phyloP scores from a whole-genome alignment of 192 early-diverging fungal genomes.

The Oehlia diaphana region DNA sequence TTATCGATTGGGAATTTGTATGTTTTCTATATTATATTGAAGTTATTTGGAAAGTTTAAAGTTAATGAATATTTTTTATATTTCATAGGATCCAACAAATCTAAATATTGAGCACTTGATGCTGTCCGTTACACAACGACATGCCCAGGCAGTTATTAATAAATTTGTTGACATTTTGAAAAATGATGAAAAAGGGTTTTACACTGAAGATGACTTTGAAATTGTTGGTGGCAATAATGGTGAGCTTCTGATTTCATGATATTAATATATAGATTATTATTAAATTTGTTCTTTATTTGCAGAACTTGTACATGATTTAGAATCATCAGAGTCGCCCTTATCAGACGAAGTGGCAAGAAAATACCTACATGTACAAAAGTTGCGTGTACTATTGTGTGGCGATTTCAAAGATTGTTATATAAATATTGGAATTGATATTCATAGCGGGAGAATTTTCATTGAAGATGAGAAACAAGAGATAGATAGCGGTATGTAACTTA shows the following conservation, averaged over 20 bases:
- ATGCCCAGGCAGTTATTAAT: background rate
- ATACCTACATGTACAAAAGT: background rate
- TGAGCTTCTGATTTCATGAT: background rate
- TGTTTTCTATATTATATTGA: background rate
- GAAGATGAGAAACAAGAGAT: constrained; percentile 4
- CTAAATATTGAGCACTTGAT: constrained; percentile 21
- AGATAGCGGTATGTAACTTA: background rate
- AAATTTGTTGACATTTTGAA: background rate
- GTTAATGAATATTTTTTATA: background rate
- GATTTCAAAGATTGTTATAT: background rate
- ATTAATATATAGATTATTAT: background rate
- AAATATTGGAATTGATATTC: constrained; percentile 11
- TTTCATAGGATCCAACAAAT: constrained; percentile 12
- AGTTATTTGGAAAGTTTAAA: too few species aligned
- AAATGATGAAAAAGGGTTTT: background rate
- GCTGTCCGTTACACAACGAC: background rate
- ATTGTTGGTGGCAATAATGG: constrained; percentile 1
- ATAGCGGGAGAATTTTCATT: constrained; percentile 9
- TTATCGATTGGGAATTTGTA: constrained; percentile 28
- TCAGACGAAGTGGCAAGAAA: constrained; percentile 17
- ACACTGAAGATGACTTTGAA: constrained; percentile 12
- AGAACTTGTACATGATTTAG: background rate
- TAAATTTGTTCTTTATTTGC: background rate
- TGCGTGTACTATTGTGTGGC: constrained; percentile 1
- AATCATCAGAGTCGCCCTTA: background rate